Percentiles rank a stretch among this genome's conserved stretches.
These are phyloP conservation scores for Trichoderma arundinaceum DNA, from an alignment of 2,329 filamentous ascomycete species.

Conservation along the genomic window DNA sequence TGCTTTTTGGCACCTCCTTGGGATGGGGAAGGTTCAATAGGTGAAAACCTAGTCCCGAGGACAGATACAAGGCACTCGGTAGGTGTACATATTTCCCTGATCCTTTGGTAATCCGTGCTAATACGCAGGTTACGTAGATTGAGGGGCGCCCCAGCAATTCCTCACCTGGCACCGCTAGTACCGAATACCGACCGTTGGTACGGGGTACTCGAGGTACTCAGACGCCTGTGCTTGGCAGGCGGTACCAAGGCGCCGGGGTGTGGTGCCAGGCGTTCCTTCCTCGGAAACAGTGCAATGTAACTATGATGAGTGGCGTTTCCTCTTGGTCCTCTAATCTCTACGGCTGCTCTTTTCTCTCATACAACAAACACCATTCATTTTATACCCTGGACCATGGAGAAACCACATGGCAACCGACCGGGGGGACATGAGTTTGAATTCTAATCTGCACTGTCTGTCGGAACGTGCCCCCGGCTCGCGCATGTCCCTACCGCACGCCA, in stretches of 20 bases:
- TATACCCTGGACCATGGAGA: slow-evolving; percentile 25
- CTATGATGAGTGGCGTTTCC: slow-evolving; percentile 27
- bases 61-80: neutral
- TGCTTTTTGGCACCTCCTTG: no score
- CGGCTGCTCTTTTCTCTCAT: slow-evolving; percentile 9
- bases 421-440: neutral
- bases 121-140: neutral
- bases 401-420: slow-evolving; percentile 26
- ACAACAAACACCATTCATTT: slow-evolving; percentile 20
- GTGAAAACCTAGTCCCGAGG: slow-evolving; percentile 10
- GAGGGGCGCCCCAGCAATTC: slow-evolving; percentile 3
- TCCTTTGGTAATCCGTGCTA: neutral
- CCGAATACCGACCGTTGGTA: no score
- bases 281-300: slow-evolving; percentile 26
- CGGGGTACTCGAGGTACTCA: no score
- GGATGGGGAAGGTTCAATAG: slow-evolving; percentile 19
- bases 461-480: slow-evolving; percentile 21
- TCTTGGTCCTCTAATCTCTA: slow-evolving; percentile 23
- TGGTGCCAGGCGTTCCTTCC: slow-evolving; percentile 1
- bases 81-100: neutral
- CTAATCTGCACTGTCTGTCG: slow-evolving; percentile 27
- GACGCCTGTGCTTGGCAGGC: no score
- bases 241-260: neutral
- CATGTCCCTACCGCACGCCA: neutral
- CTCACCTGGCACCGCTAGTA: neutral